phyloP scores from a whole-genome alignment of 2,329 filamentous ascomycete genomes.

The Trichoderma arundinaceum region DNA sequence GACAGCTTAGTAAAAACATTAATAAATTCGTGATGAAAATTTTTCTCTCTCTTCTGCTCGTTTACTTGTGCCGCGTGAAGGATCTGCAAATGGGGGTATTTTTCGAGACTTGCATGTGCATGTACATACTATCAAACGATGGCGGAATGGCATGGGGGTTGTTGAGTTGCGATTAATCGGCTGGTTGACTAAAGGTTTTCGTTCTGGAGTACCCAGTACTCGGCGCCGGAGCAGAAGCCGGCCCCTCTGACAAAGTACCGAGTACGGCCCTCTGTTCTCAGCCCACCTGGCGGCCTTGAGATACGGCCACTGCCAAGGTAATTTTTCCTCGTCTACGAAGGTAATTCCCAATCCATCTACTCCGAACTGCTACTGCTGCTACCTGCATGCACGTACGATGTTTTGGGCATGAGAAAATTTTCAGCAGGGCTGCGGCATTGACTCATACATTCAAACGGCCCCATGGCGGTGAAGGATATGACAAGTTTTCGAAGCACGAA shows the following conservation, averaged over 20 bases:
- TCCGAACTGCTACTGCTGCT: no score
- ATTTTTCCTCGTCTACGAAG: neutral
- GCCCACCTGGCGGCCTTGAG: neutral
- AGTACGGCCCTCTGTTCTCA: neutral
- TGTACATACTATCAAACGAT: neutral
- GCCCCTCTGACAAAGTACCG: neutral
- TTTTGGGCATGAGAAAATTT: constrained; percentile 20
- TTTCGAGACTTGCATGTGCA: constrained; percentile 5
- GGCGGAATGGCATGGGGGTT: constrained; percentile 19
- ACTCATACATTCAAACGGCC: constrained; percentile 7
- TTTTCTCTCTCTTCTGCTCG: neutral
- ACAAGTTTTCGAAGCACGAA: neutral
- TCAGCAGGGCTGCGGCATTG: constrained; percentile 14
- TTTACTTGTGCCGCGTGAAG: neutral
- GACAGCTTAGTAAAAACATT: constrained; percentile 30
- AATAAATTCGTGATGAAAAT: constrained; percentile 27
- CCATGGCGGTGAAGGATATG: constrained; percentile 12
- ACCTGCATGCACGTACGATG: constrained; percentile 14
- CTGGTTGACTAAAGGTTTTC: neutral
- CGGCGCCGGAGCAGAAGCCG: neutral
- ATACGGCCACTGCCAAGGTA: neutral
- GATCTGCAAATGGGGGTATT: neutral
- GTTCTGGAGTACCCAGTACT: neutral
- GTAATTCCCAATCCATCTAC: constrained; percentile 2
- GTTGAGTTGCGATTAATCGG: constrained; percentile 7